Evolutionary conservation across 164 flowering plant genomes (phyloP), one percentile per base, ranked within the genome.

Genomic region (Dillenia suffruticosa): DNA sequence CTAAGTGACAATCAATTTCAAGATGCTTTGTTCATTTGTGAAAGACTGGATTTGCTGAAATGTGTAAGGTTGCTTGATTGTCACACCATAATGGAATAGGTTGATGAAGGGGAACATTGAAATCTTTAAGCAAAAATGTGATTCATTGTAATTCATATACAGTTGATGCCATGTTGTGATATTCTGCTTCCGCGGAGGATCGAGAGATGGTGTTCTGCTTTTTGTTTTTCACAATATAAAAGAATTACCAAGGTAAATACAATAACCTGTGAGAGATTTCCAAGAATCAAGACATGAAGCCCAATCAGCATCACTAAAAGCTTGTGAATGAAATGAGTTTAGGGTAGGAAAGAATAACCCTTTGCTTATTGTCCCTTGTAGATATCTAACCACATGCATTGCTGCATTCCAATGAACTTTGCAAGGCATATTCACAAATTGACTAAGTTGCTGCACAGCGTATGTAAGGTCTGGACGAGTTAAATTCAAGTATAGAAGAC

Each of bases 221-320:
- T 58, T 65, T 17, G 63, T 6, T 32, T 56, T 63, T 54, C 54
- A 63, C 8, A 63, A 65, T 7, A 65, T 58, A 1, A 51, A 24
- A 22, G 56, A 49, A 14, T 9, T 12, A 10, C 63, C 63, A n/a
- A 58, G 51, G 1, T 43, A 12, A 7, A 57, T 14, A 44, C 44
- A 50, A 51, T 46, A 65, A 1, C 63, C 51, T 13, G 49, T 52
- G 9, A 44, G 9, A 7, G 65, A 62, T 16, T 16, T 51, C 10
- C 57, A 8, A 5, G 49, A 16, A 6, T 8, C 14, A 13, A 2
- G n/a, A 12, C 65, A 53, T 2, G 7, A 2, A 10, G n/a, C 57
- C 57, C 65, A 62, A 17, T 62, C 43, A 2, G 49, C 10, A 44
- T 62, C 50, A 45, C 40, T n/a, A 53, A 10, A 62, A 3, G 49